Evolutionary conservation across 2,329 filamentous ascomycete genomes (phyloP), one percentile per base, ranked within the genome.

Genomic region (Huntiella omanensis): DNA sequence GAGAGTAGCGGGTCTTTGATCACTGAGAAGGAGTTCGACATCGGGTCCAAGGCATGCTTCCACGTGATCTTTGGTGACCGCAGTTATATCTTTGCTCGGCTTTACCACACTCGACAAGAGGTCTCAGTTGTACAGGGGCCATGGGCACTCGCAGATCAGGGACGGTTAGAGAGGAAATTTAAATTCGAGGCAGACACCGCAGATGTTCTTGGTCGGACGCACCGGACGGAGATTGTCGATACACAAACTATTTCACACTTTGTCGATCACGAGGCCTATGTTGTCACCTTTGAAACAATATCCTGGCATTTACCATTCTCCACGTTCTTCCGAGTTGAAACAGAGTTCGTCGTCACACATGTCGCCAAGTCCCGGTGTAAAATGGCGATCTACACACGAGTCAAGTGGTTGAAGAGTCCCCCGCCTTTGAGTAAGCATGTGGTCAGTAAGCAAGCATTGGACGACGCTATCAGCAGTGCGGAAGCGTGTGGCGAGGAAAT

Each of bases 1-100:
- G 74, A 81, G 51, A 83, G 80, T 45, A 87, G 93, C 73, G 75
- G 79, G 45, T 70, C 74, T 52, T 71, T 80, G 53, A 79, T 80
- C 5, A 75, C 83, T 1, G 83, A 93, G 59, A 76, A 83, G 51
- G 73, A 85, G 53, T 94, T 93, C 59, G 82, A 92, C 53, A 79
- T 96, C 50, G 92, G 84, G 52, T 81, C 91, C 40, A 96, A 98
- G 60, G 85, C 84, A 0, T 77, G 94, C 49, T 98, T 96, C 60
- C 88, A 96, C 57, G 83, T 96, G 12, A 71, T 98, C 44, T 98
- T 96, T 60, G 91, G 91, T 34, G 91, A 98, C 61, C 93, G 88
- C 63, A 93, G 84, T 58, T 84, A 87, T 33, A 79, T 96, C 35
- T 98, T 95, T 63, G 85, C 91, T 55, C 77, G 88, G 56, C 68